These are phyloP conservation scores for Hanseniaspora nectarophila DNA, from an alignment of 805 yeast genomes.

Conservation along the genomic window DNA sequence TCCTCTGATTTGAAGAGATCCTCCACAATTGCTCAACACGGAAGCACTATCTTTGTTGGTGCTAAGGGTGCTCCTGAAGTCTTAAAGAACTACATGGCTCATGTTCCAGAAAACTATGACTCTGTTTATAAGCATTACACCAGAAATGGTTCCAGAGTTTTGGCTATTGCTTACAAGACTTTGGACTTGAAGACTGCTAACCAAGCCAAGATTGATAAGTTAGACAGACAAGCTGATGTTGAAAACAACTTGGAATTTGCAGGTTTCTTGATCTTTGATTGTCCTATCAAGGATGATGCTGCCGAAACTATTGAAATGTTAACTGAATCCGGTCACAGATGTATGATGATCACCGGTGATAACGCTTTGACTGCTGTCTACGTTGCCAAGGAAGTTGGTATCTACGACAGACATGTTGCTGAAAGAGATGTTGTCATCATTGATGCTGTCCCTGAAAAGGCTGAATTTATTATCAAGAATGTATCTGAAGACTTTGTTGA, in stretches of 20 bases:
- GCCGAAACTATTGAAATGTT: conserved; percentile 80
- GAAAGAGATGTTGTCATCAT: conserved; percentile 65
- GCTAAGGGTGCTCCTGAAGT: conserved; percentile 99
- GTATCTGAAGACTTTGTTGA: conserved; percentile 63
- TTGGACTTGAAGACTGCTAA: conserved; percentile 42
- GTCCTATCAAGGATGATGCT: conserved; percentile 93
- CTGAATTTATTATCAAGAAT: conserved; percentile 51
- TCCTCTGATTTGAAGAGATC: conserved; percentile 93
- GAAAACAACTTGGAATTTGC: conserved; percentile 69
- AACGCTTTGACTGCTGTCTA: conserved; percentile 97
- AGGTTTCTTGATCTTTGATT: conserved; percentile 92
- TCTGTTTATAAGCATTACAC: conserved; percentile 79
- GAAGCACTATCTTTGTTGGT: conserved; percentile 55
- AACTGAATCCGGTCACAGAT: conserved; percentile 89
- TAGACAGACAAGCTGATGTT: conserved; percentile 55
- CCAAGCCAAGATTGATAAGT: conserved; percentile 36
- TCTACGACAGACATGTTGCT: conserved; percentile 39
- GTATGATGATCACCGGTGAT: conserved; percentile 97
- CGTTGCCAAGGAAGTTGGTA: conserved; percentile 86
- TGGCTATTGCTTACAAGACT: conserved; percentile 82
- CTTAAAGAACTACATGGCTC: conserved; percentile 58
- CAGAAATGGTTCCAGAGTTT: conserved; percentile 89
- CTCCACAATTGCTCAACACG: conserved; percentile 60
- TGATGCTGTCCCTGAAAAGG: conserved; percentile 60
- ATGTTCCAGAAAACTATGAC: conserved; percentile 70